Evolutionary conservation across 1,284 basidiomycete genomes (phyloP), one percentile per base, ranked within the genome.

Genomic region (Moesziomyces antarcticus): DNA sequence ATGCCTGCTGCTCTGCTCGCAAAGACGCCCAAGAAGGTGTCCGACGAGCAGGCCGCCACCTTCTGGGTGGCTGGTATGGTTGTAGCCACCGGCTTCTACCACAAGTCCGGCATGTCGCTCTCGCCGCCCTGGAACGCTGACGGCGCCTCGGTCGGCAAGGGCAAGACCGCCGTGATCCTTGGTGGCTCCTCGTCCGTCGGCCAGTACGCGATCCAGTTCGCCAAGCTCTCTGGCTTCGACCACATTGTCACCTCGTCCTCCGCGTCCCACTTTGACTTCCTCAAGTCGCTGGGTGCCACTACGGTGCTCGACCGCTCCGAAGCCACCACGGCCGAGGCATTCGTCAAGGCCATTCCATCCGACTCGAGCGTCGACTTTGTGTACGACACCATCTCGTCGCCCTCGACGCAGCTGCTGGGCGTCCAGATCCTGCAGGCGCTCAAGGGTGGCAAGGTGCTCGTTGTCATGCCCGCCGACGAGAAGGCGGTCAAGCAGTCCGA

Each of bases 121-220:
- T 14, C 62, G 21, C 60, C 67, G 4, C 78, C 78, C 1, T 80
- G 78, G 78, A 70, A 79, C 41, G 47, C 64, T 45, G 50, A 58
- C 21, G 74, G 78, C 30, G 50, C 57, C 43, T 27, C 41, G 18
- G 68, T 52, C 0, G 75, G 71, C 16, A 67, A 73, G 33, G 75
- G 72, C 8, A 72, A 76, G 47, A 73, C 78, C 1, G 56, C 75
- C 22, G 50, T 80, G 20, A 65, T 80, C 35, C 56, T 80, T 10
- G 78, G 78, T 33, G 78, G 78, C 25, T 67, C 65, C 21, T 61
- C 58, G 4, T 60, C 54, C 3, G 75, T 80, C 8, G 78, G 78
- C 3, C 77, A 79, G 35, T 80, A 80, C 66, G 75, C 57, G 0
- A 78, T 80, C 45, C 78, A 79, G 41, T 55, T 80, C n/a, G 72